Base-by-base conservation (phyloP, 176 grass and related monocot genomes). In the Leersia perrieri region DNA sequence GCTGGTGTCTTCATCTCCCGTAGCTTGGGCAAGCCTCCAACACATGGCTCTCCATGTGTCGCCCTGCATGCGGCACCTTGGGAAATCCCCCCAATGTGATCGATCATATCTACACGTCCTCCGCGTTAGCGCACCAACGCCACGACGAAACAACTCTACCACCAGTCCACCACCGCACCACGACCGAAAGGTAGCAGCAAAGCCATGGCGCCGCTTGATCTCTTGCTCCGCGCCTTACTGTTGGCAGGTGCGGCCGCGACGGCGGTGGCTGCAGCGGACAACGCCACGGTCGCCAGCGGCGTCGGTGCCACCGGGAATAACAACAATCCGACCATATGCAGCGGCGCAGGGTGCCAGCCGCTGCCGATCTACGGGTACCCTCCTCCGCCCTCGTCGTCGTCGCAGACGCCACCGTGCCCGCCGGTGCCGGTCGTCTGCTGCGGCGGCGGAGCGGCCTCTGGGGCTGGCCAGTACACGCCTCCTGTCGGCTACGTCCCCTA, bases 11-110 rank as follows among this genome's bases (percentile, higher is more conserved):
- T 45, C 79, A 31, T 82, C 36, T 53, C 53, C 14, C 38, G 33
- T 60, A 14, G 33, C 70, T 36, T 63, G 7, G 12, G 2, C 32
- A 14, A 68, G 63, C 47, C 49, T 80, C 35, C 9, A 75, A 65
- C 85, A 82, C 73, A 77, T 82, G 66, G 51, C 58, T 28, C 13
- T 6, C 80, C 80, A 88, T 88, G 86, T 88, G 86, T 88, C 86
- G 36, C 6, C 34, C 16, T 88, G 86, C 86, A 83, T 88, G 80
- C 25, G 7, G 7, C 40, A 2, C 39, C 72, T 39, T 11, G 26
- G 45, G 11, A 35, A 33, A 28, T 60, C 14, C 12, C 41, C 51
- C 42, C 51, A 5, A 57, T 7, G 4, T 33, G 28, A 9, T 22
- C n/a, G 22, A 31, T 30, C 47, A 83, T 79, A 77, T 77, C 18